Conservation (phyloP, 441 rosid species). For the Francoa sonchifolia region DNA sequence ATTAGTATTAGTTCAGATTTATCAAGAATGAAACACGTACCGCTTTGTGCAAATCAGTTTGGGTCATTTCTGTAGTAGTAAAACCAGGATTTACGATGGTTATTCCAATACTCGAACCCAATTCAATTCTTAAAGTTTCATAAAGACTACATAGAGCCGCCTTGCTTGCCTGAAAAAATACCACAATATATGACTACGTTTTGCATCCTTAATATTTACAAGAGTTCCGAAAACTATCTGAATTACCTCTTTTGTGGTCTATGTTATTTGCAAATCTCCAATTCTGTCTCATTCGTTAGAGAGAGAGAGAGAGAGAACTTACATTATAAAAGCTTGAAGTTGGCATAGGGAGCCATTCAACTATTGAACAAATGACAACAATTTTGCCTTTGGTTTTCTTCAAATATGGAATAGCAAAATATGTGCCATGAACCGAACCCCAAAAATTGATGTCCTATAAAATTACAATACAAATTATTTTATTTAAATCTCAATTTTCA, state of each 20-base stretch:
- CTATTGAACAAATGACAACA: conserved; percentile 33
- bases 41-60: conserved; percentile 52
- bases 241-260: too few relatives aligned
- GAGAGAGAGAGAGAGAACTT: neutral
- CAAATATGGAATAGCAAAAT: conserved; percentile 34
- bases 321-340: conserved; percentile 38
- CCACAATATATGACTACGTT: too few relatives aligned
- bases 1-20: conserved; percentile 32
- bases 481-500: too few relatives aligned
- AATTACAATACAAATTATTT: too few relatives aligned
- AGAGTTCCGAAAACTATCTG: too few relatives aligned
- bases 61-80: conserved; percentile 48
- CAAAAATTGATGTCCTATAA: conserved; percentile 44
- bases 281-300: neutral
- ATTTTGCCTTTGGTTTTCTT: conserved; percentile 37
- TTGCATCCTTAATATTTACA: too few relatives aligned
- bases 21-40: too few relatives aligned
- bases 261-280: neutral
- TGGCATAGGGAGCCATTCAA: conserved; percentile 33
- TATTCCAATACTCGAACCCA: conserved; percentile 31
- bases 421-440: conserved; percentile 38
- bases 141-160: conserved; percentile 41
- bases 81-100: conserved; percentile 54
- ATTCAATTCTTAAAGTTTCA: conserved; percentile 54
- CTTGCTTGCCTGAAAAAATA: conserved; percentile 48